phyloP scores from a whole-genome alignment of 2,329 filamentous ascomycete species.

The Leptosphaerulina australis region DNA sequence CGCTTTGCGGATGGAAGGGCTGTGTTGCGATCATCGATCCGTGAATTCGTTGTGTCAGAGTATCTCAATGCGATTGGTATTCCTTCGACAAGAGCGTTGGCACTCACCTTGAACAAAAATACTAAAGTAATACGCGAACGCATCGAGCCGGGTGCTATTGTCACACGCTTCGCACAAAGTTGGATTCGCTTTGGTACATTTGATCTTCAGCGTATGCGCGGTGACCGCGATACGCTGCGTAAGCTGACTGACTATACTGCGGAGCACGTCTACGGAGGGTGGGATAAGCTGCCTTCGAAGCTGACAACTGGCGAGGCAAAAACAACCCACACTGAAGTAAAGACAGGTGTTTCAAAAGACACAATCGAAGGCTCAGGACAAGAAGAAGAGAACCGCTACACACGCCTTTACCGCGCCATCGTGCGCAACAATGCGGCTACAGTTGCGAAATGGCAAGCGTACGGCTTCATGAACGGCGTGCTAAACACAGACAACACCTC shows the following conservation, averaged over 20 bases:
- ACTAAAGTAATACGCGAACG: slow-evolving; percentile 75
- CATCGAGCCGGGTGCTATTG: slow-evolving; percentile 88
- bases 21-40: slow-evolving; percentile 87
- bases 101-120: slow-evolving; percentile 77
- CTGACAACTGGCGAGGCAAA: slow-evolving; percentile 56
- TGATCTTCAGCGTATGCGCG: slow-evolving; percentile 82
- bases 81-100: slow-evolving; percentile 83
- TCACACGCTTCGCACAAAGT: slow-evolving; percentile 85
- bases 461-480: slow-evolving; percentile 99
- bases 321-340: slow-evolving; percentile 53
- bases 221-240: slow-evolving; percentile 76
- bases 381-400: slow-evolving; percentile 81
- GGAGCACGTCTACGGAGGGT: slow-evolving; percentile 85
- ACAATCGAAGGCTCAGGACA: slow-evolving; percentile 70
- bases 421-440: slow-evolving; percentile 83
- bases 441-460: slow-evolving; percentile 94
- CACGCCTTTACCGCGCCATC: slow-evolving; percentile 85
- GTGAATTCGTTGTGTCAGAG: slow-evolving; percentile 93
- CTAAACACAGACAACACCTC: slow-evolving; percentile 98
- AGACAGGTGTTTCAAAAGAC: slow-evolving; percentile 59
- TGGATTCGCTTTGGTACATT: slow-evolving; percentile 97
- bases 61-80: slow-evolving; percentile 83
- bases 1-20: slow-evolving; percentile 96
- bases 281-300: slow-evolving; percentile 76
- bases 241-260: slow-evolving; percentile 81